phyloP scores from a whole-genome alignment of 1,284 basidiomycete genomes.

The Rhodotorula sp. region DNA sequence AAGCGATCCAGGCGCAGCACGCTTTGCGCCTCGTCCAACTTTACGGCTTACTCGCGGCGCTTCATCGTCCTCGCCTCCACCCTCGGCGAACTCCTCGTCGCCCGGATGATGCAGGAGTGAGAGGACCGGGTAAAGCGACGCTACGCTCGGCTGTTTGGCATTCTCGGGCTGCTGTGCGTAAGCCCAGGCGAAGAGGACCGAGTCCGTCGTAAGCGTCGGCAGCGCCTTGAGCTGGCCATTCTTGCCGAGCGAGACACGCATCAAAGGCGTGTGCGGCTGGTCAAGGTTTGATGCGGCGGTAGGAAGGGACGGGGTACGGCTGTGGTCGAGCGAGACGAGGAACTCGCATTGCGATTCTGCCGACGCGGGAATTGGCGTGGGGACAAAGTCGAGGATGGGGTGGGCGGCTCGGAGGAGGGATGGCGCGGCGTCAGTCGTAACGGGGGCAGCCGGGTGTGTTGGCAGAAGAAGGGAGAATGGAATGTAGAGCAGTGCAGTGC shows the following conservation, averaged over 20 bases:
- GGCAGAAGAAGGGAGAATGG: conserved; percentile 27
- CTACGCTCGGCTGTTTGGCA: conserved; percentile 14
- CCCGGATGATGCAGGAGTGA: conserved; percentile 38
- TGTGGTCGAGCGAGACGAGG: conserved; percentile 26
- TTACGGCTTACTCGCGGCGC: conserved; percentile 1
- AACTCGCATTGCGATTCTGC: conserved; percentile 10
- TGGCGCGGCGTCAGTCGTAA: neutral
- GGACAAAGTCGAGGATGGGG: conserved; percentile 40
- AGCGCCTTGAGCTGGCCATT: conserved; percentile 4
- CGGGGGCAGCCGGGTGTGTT: neutral
- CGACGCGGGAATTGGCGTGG: conserved; percentile 1
- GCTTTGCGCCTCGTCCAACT: conserved; percentile 7
- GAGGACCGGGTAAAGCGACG: conserved; percentile 39
- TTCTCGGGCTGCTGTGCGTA: neutral
- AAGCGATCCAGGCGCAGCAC: neutral
- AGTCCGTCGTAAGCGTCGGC: conserved; percentile 12
- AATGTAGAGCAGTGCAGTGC: conserved; percentile 37
- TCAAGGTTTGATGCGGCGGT: neutral
- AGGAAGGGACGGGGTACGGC: neutral
- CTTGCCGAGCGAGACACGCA: neutral
- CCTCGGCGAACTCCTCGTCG: conserved; percentile 7
- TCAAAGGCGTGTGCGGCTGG: neutral
- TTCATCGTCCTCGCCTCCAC: neutral
- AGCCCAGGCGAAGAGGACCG: conserved; percentile 3
- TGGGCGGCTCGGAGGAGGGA: conserved; percentile 33